A percentile compares a stretch with the other conserved stretches of the same genome.
These are phyloP conservation scores for Endocalyx cinctus DNA, from an alignment of 2,329 filamentous ascomycete species.

Conservation along the genomic window DNA sequence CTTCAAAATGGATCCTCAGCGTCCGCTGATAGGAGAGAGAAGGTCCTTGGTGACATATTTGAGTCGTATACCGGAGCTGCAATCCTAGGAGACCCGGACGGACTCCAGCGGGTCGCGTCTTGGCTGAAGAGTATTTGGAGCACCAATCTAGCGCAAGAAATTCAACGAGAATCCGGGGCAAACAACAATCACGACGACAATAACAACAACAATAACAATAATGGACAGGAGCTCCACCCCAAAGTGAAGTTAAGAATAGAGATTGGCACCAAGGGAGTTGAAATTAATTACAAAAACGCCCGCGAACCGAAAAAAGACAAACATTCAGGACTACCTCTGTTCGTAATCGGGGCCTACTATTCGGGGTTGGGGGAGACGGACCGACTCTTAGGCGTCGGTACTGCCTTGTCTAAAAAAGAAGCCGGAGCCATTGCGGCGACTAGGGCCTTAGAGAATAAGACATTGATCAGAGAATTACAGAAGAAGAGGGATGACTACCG, in stretches of 20 bases:
- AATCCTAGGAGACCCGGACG: slow-evolving; percentile 62
- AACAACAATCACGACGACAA: background rate
- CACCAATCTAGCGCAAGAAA: slow-evolving; percentile 54
- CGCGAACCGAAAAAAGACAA: slow-evolving; percentile 50
- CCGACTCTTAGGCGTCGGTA: slow-evolving; percentile 58
- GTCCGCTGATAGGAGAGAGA: slow-evolving; percentile 54
- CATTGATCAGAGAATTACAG: slow-evolving; percentile 48
- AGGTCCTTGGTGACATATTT: slow-evolving; percentile 81
- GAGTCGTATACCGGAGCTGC: slow-evolving; percentile 85
- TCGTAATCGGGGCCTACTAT: slow-evolving; percentile 60
- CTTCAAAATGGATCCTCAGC: slow-evolving; percentile 33
- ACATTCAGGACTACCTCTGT: slow-evolving; percentile 50
- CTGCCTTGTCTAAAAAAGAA: slow-evolving; percentile 62
- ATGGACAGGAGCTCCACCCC: slow-evolving; percentile 28
- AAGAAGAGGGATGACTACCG: slow-evolving; percentile 43
- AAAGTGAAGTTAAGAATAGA: slow-evolving; percentile 50
- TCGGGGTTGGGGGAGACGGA: slow-evolving; percentile 64
- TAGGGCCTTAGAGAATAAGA: slow-evolving; percentile 61
- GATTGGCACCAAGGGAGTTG: slow-evolving; percentile 54
- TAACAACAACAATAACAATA: background rate
- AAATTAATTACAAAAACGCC: slow-evolving; percentile 57
- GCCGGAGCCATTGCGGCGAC: slow-evolving; percentile 64
- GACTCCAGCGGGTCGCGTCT: slow-evolving; percentile 54
- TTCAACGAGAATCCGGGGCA: slow-evolving; percentile 35
- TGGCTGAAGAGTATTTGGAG: slow-evolving; percentile 79